Evolutionary conservation across 2,329 filamentous ascomycete genomes (phyloP).

Genomic region (Aspergillus quadricinctus): DNA sequence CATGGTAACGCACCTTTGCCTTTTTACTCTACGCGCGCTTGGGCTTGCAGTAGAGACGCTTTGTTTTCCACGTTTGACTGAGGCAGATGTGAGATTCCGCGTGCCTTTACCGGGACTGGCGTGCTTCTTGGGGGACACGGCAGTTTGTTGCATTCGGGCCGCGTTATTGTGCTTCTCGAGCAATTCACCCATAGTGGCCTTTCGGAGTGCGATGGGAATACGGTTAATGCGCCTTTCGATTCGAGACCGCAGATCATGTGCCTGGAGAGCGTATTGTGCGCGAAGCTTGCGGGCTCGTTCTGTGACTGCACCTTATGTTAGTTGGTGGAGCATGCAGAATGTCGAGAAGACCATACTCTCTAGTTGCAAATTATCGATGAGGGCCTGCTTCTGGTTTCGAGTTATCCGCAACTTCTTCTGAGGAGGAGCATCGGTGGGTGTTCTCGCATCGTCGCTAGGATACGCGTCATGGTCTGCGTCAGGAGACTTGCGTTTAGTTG

Average conservation of each 20-base stretch:
- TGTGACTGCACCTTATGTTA: conserved; percentile 59
- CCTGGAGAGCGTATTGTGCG: conserved; percentile 83
- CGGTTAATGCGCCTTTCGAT: conserved; percentile 92
- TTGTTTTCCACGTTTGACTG: conserved; percentile 25
- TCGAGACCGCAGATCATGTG: conserved; percentile 75
- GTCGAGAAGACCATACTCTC: conserved; percentile 60
- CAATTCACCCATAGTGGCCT: conserved; percentile 77
- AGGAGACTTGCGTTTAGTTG: conserved; percentile 39
- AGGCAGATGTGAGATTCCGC: conserved; percentile 25
- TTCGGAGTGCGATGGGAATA: conserved; percentile 74
- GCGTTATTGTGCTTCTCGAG: conserved; percentile 49
- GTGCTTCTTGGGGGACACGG: conserved; percentile 28
- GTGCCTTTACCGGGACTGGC: conserved; percentile 26
- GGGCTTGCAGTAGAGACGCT: conserved; percentile 24
- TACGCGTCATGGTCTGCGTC: conserved; percentile 26
- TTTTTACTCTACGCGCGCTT: conserved; percentile 26
- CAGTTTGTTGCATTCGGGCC: conserved; percentile 22
- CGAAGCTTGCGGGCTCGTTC: conserved; percentile 82
- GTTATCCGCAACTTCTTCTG: conserved; percentile 63
- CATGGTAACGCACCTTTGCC: conserved; percentile 24
- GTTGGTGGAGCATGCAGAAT: not conserved
- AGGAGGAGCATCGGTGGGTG: conserved; percentile 54
- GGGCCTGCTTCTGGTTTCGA: conserved; percentile 71
- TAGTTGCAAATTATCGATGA: conserved; percentile 84
- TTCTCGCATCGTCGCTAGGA: conserved; percentile 46